A percentile compares a stretch with the other conserved stretches of the same genome.
These are phyloP conservation scores for Parathielavia appendiculata DNA, from an alignment of 495 filamentous ascomycete species.

Conservation along the genomic window DNA sequence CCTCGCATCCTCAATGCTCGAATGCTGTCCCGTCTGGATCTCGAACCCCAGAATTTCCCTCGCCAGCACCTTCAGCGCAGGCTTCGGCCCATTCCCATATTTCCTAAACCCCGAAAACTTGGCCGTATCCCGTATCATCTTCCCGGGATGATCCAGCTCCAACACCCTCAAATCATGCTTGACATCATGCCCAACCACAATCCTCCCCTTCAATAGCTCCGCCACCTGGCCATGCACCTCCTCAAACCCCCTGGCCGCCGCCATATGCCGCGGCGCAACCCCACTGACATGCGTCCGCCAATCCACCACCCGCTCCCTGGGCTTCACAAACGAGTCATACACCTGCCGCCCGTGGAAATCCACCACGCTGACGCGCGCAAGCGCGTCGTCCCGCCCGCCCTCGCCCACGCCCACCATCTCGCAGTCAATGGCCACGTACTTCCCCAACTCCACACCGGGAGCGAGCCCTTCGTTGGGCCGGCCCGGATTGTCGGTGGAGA, in stretches of 20 bases:
- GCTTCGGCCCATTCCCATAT: slow-evolving; percentile 71
- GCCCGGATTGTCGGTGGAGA: slow-evolving; percentile 17
- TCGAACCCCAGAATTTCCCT: slow-evolving; percentile 73
- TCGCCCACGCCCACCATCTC: slow-evolving; percentile 95
- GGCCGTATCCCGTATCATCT: slow-evolving; percentile 79
- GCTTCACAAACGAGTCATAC: slow-evolving; percentile 85
- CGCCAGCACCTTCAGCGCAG: slow-evolving; percentile 68
- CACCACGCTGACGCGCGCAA: slow-evolving; percentile 81
- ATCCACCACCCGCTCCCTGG: slow-evolving; percentile 72
- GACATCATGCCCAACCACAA: slow-evolving; percentile 87
- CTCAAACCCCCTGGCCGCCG: slow-evolving; percentile 60
- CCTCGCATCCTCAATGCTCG: slow-evolving; percentile 77
- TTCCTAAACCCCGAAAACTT: slow-evolving; percentile 66
- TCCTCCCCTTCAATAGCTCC: slow-evolving; percentile 61
- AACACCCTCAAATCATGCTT: slow-evolving; percentile 78
- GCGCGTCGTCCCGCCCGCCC: slow-evolving; percentile 57
- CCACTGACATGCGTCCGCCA: slow-evolving; percentile 85
- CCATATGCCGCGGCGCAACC: slow-evolving; percentile 65
- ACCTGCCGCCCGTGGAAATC: slow-evolving; percentile 88
- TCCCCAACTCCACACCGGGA: slow-evolving; percentile 55
- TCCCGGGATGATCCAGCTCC: slow-evolving; percentile 66
- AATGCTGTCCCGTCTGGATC: slow-evolving; percentile 70
- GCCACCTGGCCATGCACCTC: slow-evolving; percentile 70
- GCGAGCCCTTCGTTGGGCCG: slow-evolving; percentile 51
- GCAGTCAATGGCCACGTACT: slow-evolving; percentile 90